Conservation (phyloP, 495 filamentous ascomycete species). For the Penicillium cinerascens region DNA sequence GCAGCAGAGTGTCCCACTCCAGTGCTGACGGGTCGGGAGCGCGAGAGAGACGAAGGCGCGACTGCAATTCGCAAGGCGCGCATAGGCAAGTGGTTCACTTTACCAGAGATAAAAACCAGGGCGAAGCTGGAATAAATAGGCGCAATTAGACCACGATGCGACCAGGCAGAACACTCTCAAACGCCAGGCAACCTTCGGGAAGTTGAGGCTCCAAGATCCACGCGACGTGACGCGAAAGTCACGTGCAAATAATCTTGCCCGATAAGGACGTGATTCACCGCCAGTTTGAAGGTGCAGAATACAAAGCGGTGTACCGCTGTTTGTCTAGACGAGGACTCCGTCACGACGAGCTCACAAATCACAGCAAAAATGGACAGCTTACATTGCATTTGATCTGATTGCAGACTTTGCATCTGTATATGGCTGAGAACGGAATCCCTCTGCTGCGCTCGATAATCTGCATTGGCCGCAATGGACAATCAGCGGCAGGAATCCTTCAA, state of each 20-base stretch:
- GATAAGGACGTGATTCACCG: slow-evolving; percentile 19
- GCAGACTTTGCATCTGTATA: not conserved
- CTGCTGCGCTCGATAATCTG: not conserved
- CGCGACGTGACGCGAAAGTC: slow-evolving; percentile 42
- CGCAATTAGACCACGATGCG: not conserved
- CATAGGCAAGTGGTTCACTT: slow-evolving; percentile 26
- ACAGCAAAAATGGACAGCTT: not conserved
- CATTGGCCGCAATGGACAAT: slow-evolving; percentile 29
- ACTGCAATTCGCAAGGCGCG: slow-evolving; percentile 15
- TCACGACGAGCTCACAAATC: not conserved
- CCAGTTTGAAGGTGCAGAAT: slow-evolving; percentile 18
- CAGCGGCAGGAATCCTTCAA: slow-evolving; percentile 40
- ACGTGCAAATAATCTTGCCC: slow-evolving; percentile 28
- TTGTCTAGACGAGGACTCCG: slow-evolving; percentile 3
- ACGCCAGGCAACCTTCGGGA: slow-evolving; percentile 7
- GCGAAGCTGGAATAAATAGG: slow-evolving; percentile 4
- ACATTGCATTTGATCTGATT: not conserved
- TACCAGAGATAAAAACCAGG: not conserved
- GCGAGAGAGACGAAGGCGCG: slow-evolving; percentile 21
- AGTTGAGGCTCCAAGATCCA: slow-evolving; percentile 14
- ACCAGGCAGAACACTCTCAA: slow-evolving; percentile 11
- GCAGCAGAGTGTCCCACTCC: not conserved
- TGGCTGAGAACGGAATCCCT: not conserved
- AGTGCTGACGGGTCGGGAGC: slow-evolving; percentile 6
- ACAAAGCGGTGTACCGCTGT: slow-evolving; percentile 12